Evolutionary conservation across 2,329 filamentous ascomycete genomes (phyloP).

Genomic region (Fusarium setosum): DNA sequence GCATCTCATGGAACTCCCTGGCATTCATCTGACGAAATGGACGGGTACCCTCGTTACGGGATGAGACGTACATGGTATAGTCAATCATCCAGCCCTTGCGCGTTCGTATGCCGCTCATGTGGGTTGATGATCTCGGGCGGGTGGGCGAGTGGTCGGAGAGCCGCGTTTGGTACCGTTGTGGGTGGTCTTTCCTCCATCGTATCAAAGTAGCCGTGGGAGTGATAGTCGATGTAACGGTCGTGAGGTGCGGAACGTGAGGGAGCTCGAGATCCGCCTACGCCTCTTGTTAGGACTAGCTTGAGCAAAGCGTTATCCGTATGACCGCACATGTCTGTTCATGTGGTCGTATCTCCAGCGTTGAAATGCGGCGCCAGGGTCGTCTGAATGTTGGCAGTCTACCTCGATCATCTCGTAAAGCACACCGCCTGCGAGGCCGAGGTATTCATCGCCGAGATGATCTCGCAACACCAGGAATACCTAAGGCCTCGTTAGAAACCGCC

Average conservation of each 20-base stretch:
- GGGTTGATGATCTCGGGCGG: slow-evolving; percentile 10
- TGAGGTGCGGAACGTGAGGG: slow-evolving; percentile 60
- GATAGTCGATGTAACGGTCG: slow-evolving; percentile 56
- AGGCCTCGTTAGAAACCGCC: not conserved
- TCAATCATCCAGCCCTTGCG: slow-evolving; percentile 57
- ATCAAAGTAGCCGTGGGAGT: slow-evolving; percentile 51
- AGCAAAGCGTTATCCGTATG: not conserved
- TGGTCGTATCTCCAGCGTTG: slow-evolving; percentile 60
- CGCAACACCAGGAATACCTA: slow-evolving; percentile 56
- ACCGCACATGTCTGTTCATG: slow-evolving; percentile 54
- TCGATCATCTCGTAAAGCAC: slow-evolving; percentile 61
- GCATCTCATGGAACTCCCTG: slow-evolving; percentile 54
- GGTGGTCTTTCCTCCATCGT: slow-evolving; percentile 51
- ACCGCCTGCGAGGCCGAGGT: slow-evolving; percentile 55
- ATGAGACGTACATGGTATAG: slow-evolving; percentile 56
- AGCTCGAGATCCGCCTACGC: slow-evolving; percentile 55
- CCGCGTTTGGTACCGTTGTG: slow-evolving; percentile 52
- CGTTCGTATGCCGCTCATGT: slow-evolving; percentile 46
- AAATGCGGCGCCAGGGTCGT: slow-evolving; percentile 58
- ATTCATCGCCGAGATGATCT: slow-evolving; percentile 58
- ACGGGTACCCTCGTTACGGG: slow-evolving; percentile 51
- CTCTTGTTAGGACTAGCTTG: slow-evolving; percentile 11
- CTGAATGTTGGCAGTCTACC: slow-evolving; percentile 56
- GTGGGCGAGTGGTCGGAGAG: slow-evolving; percentile 52
- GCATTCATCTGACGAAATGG: slow-evolving; percentile 51